Evolutionary conservation across 164 flowering plant genomes (phyloP), one percentile per base, ranked within the genome.

Genomic region (Aristolochia fimbriata): DNA sequence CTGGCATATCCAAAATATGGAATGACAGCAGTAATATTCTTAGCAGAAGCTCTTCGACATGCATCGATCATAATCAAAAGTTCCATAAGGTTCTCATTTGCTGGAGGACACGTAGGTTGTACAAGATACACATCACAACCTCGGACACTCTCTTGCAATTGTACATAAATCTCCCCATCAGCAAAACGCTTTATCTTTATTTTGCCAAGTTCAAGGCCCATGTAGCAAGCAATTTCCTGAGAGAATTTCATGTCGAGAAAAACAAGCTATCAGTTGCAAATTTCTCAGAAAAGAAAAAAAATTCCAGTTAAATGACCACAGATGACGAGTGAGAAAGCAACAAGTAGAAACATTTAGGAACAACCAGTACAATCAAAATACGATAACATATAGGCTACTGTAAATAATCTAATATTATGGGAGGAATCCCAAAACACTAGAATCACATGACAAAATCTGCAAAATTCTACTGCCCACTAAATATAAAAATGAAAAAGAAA

Each of bases 1-100:
- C 99, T 78, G 45, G 99, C 97, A 75, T 94, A 94, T 71, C 99
- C 99, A 84, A 94, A 94, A 71, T 94, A 94, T 17, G 99, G 99
- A 76, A 94, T 88, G 20, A 94, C 99, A 6, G 97, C 99, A 68
- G 97, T 94, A 54, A 94, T 85, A 55, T 69, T 91, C 66, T 94
- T 94, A 65, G 99, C 99, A 14, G 99, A 94, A 15, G 99, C 97
- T 65, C 99, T 84, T 27, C 96, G 80, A 68, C 97, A 94, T 57
- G 99, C 97, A 85, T 94, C 99, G 6, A 91, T 84, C 96, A 91
- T 91, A 49, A 94, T 70, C 19, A 80, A 57, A 61, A 94, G 95
- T 78, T 94, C 99, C 99, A 94, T 84, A 20, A 94, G 88, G 74
- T 94, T 88, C 73, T 94, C 97, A 66, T 94, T 94, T 52, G 93